A percentile compares a stretch with the other conserved stretches of the same genome.
Evolutionary conservation across 768 basidiomycete species (phyloP).

Genomic region (Mycena sanguinolenta): DNA sequence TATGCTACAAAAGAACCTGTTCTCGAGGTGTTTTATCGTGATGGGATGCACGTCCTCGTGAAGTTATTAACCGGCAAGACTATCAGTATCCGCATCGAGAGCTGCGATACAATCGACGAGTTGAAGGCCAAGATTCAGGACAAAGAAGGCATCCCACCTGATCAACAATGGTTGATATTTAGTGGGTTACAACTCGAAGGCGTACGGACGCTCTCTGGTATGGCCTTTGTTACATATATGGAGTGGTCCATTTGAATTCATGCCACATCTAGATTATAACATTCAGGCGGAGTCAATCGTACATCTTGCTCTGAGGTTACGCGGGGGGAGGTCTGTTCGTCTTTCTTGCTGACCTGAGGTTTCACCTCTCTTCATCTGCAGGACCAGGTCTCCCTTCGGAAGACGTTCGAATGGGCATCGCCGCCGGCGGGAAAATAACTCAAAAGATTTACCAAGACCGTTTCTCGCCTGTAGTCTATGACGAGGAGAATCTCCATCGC

Average conservation of each 20-base stretch:
- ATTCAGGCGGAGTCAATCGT: no score
- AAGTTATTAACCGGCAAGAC: background rate
- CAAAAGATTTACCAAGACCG: slow-evolving; percentile 10
- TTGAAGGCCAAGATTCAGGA: background rate
- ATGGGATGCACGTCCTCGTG: background rate
- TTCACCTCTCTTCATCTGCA: no score
- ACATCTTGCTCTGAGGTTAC: no score
- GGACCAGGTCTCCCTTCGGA: background rate
- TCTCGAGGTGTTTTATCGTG: background rate
- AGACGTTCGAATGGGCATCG: slow-evolving; percentile 11
- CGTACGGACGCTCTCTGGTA: background rate
- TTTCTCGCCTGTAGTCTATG: background rate
- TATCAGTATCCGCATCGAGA: background rate
- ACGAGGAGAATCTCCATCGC: background rate
- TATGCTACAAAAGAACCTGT: background rate
- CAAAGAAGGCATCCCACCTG: background rate
- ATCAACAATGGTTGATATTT: background rate
- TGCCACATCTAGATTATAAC: no score
- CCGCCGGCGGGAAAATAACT: slow-evolving; percentile 7
- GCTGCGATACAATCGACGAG: background rate
- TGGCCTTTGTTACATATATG: no score
- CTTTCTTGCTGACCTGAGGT: no score
- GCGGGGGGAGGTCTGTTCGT: no score
- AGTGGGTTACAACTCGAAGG: background rate
- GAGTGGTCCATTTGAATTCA: no score